Conservation (phyloP, 768 basidiomycete species). For the Podaxis rugospora region DNA sequence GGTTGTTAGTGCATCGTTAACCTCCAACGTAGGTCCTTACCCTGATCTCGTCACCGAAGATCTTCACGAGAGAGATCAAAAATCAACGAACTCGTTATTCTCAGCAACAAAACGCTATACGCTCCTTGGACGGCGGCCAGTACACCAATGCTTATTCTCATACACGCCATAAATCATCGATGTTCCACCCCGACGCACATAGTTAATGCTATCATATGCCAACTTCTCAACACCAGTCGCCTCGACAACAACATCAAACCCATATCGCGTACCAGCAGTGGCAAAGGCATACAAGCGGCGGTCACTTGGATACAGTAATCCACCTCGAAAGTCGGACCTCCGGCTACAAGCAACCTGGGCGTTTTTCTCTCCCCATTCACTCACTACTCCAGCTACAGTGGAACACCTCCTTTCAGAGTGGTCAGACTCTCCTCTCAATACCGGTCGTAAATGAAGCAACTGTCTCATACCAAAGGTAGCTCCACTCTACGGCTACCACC, state of each 20-base stretch:
- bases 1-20: background rate
- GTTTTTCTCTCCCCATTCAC: too few species aligned
- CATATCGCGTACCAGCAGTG: conserved; percentile 34
- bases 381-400: too few species aligned
- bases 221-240: conserved; percentile 76
- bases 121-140: conserved; percentile 84
- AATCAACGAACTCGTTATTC: background rate
- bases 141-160: conserved; percentile 79
- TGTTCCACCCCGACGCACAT: conserved; percentile 81
- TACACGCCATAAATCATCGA: conserved; percentile 91
- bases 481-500: too few species aligned
- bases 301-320: too few species aligned
- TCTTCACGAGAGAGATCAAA: conserved; percentile 28
- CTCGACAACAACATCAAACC: conserved; percentile 81
- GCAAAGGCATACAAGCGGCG: too few species aligned
- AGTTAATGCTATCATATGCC: conserved; percentile 86
- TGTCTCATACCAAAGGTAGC: too few species aligned
- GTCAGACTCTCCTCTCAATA: too few species aligned
- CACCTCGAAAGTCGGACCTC: too few species aligned
- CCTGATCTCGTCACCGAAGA: conserved; percentile 63
- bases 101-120: conserved; percentile 26
- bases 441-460: too few species aligned
- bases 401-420: too few species aligned
- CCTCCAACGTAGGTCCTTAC: conserved; percentile 17
- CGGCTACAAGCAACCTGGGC: too few species aligned